phyloP scores from a whole-genome alignment of 2,329 filamentous ascomycete species.

The Capronia americana region DNA sequence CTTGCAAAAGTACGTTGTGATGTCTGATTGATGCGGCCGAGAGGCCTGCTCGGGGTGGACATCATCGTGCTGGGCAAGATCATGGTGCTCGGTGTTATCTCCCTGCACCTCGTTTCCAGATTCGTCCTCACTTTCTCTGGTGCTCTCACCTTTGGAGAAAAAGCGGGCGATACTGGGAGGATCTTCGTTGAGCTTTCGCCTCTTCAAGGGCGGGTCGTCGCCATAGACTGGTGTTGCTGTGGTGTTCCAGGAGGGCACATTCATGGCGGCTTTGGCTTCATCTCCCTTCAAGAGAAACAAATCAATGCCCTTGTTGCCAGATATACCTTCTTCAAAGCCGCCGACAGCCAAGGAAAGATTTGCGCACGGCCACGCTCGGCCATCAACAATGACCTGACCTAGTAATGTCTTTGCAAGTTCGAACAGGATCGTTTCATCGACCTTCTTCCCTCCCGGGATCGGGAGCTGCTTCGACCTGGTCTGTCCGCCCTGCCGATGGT shows the following conservation, averaged over 20 bases:
- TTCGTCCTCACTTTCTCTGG: conserved; percentile 42
- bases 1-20: conserved; percentile 60
- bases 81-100: conserved; percentile 31
- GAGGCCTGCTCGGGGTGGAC: conserved; percentile 1
- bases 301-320: conserved; percentile 84
- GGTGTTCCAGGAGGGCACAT: conserved; percentile 42
- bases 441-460: conserved; percentile 75
- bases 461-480: conserved; percentile 75
- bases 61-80: conserved; percentile 31
- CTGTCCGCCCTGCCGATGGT: conserved; percentile 77
- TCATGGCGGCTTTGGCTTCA: conserved; percentile 55
- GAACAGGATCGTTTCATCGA: conserved; percentile 76
- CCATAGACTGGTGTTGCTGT: conserved; percentile 42
- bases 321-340: conserved; percentile 89
- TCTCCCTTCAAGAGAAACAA: conserved; percentile 77
- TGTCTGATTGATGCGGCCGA: conserved; percentile 26
- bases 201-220: conserved; percentile 43
- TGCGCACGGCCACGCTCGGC: conserved; percentile 85
- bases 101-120: conserved; percentile 21
- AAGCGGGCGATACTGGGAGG: conserved; percentile 63
- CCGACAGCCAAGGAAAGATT: conserved; percentile 86
- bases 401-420: conserved; percentile 78
- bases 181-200: conserved; percentile 57
- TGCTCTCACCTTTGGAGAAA: conserved; percentile 55
- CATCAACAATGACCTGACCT: conserved; percentile 77